Evolutionary conservation across 2,329 filamentous ascomycete genomes (phyloP), one percentile per base, ranked within the genome.

Genomic region (Thermomyces lanuginosus): DNA sequence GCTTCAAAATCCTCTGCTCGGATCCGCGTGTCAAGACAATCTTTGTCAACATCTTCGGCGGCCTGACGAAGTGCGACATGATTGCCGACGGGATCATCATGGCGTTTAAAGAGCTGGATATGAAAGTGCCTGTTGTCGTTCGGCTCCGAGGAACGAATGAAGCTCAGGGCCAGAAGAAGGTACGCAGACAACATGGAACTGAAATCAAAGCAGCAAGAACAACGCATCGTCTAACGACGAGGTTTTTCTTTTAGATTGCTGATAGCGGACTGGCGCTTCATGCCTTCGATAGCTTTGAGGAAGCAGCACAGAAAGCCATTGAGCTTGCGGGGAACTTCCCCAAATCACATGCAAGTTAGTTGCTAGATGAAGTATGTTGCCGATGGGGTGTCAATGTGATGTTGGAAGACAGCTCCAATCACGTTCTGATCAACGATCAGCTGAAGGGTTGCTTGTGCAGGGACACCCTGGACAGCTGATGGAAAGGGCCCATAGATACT

Each of bases 71-170:
- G 32, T 78, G 78, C 18, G 77, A 82, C 38, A 83, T 84, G 77
- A 84, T 84, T 48, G 79, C 79, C 0, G 62, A 72, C 31, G 78
- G 78, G 0, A 66, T 86, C 25, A 59, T 84, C 14, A 43, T 79
- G 38, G 78, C 78, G 1, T 82, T 83, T 44, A 61, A 65, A 35
- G 73, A 83, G 43, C 48, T 82, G 28, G 56, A 68, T 6, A 64
- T 76, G 41, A 54, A 49, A n/a, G 61, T 78, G 2, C 78, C 78
- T 0, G 74, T 84, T 1, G 76, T 84, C n/a, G 78, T 84, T 16
- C 63, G 79, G 36, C 63, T 84, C 35, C 61, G 76, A 34, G 78
- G 79, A 5, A 83, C 77, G 8, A 79, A 78, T 39, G 77, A 84
- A 54, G 63, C 65, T 39, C 58, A 68, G 36, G 79, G 76, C 5